Conservation (phyloP, 257 asterid genomes). For the Lycium ferocissimum region DNA sequence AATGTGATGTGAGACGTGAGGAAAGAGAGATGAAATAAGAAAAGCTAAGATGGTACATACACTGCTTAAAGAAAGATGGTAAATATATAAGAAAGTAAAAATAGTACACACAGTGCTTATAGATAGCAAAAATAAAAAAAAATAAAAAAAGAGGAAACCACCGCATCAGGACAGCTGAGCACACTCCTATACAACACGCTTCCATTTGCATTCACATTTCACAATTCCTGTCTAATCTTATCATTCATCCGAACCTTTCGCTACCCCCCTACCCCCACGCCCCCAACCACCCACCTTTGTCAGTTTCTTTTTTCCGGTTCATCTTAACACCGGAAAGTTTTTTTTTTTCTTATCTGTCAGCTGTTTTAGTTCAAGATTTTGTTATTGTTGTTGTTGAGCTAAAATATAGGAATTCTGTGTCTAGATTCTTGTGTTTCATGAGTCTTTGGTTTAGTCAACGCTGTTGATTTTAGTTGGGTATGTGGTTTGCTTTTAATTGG, state of each 20-base stretch:
- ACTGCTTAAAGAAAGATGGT: not conserved
- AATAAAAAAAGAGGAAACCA: conserved; percentile 25
- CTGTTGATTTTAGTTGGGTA: conserved; percentile 7
- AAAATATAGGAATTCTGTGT: not conserved
- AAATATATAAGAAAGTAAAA: not conserved
- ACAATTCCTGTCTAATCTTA: conserved; percentile 45
- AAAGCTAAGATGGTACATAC: not conserved
- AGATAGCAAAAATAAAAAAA: not conserved
- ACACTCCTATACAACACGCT: conserved; percentile 27
- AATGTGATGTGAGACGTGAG: not conserved
- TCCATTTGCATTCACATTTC: conserved; percentile 38
- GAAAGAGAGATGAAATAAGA: not conserved
- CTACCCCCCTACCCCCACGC: conserved; percentile 46
- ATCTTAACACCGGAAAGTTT: not conserved
- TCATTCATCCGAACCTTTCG: conserved; percentile 49
- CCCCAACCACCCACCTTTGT: not conserved
- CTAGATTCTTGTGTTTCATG: not conserved
- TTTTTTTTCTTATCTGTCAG: not conserved
- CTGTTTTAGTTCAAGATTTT: not conserved
- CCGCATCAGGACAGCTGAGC: conserved; percentile 34
- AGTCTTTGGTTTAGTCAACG: conserved; percentile 17
- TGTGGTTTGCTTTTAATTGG: conserved; percentile 43
- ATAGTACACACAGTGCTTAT: not conserved
- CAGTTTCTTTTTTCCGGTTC: not conserved
- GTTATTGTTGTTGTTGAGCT: not conserved